Percentiles rank a stretch among this genome's conserved stretches.
phyloP scores from a whole-genome alignment of 2,329 filamentous ascomycete genomes.

The Periconia sp. region DNA sequence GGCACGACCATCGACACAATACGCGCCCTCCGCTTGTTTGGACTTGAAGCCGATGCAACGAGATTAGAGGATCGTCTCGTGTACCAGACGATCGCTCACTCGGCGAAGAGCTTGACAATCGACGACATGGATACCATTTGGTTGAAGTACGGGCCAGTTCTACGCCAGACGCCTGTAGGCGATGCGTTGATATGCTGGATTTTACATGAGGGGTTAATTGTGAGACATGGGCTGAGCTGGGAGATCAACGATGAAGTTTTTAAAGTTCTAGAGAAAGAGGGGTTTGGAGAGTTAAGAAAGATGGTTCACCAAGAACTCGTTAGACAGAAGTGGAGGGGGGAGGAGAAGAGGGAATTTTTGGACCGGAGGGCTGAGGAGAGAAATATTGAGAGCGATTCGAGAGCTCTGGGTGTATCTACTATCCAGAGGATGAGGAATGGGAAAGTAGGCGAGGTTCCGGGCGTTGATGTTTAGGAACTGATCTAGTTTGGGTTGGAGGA shows the following conservation, averaged over 20 bases:
- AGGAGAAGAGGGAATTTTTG: neutral
- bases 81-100: neutral
- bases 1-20: neutral
- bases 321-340: neutral
- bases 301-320: neutral
- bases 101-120: neutral
- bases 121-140: neutral
- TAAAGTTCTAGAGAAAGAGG: neutral
- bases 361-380: neutral
- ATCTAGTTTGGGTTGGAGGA: neutral
- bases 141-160: neutral
- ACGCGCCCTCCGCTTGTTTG: neutral
- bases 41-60: neutral
- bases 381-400: neutral
- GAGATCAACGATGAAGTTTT: neutral
- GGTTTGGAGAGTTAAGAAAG: neutral
- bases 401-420: neutral
- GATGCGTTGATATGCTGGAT: neutral
- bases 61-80: neutral
- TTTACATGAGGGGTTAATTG: neutral
- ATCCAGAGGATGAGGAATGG: neutral
- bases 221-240: neutral
- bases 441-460: neutral
- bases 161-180: neutral
- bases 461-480: neutral